Conservation (phyloP, 2,329 filamentous ascomycete genomes). For the Sporothrix globosa region DNA sequence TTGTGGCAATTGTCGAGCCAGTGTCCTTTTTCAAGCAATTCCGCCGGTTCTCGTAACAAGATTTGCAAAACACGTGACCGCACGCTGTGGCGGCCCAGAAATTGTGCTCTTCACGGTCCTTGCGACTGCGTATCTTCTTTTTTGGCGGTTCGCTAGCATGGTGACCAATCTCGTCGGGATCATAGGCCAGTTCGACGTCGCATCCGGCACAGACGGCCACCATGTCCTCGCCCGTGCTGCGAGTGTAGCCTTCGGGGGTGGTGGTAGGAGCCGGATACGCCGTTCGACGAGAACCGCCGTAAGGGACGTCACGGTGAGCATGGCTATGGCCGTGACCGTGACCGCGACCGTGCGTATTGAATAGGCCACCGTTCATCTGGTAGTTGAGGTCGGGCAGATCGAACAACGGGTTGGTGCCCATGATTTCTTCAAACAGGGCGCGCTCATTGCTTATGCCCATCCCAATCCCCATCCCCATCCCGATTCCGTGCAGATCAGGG, state of each 20-base stretch:
- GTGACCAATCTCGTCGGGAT: constrained; percentile 50
- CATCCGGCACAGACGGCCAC: constrained; percentile 85
- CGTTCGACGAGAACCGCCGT: constrained; percentile 42
- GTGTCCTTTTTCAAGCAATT: constrained; percentile 46
- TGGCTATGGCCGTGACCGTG: not conserved
- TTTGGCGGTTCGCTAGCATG: constrained; percentile 38
- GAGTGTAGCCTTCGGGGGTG: constrained; percentile 76
- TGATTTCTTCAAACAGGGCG: not conserved
- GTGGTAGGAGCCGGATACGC: constrained; percentile 66
- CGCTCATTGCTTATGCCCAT: not conserved
- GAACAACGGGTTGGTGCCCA: constrained; percentile 39
- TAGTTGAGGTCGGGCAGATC: constrained; percentile 45
- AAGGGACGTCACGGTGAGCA: not conserved
- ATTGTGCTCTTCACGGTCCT: constrained; percentile 70
- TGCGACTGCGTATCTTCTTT: constrained; percentile 52
- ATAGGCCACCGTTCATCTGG: constrained; percentile 39
- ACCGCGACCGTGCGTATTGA: not conserved
- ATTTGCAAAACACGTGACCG: constrained; percentile 74
- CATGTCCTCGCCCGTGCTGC: constrained; percentile 71
- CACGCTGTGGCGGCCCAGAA: constrained; percentile 92
- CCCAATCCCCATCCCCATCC: no score
- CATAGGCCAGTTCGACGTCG: constrained; percentile 77
- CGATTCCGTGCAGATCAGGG: not conserved
- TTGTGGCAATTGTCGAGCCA: not conserved
- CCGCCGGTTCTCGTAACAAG: constrained; percentile 63